Conservation (phyloP, 257 asterid species). For the Paulownia fortunei region DNA sequence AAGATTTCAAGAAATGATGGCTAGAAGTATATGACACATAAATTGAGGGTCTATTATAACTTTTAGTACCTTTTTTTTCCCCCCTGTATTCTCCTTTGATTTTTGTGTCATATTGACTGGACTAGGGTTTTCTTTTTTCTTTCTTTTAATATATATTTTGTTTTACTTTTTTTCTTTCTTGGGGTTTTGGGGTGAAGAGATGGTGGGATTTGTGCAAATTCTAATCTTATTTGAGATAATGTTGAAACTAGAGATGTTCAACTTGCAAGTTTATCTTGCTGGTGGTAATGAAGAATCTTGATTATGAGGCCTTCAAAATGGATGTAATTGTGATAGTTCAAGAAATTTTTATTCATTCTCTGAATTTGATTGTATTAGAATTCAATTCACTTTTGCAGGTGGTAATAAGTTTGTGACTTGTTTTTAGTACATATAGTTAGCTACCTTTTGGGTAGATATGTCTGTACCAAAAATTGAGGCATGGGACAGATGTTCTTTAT, state of each 20-base stretch:
- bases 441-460: neutral
- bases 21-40: conserved; percentile 65
- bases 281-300: conserved; percentile 21
- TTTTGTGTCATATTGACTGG: conserved; percentile 19
- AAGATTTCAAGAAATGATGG: conserved; percentile 89
- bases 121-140: neutral
- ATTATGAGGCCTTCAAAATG: conserved; percentile 26
- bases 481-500: conserved; percentile 39
- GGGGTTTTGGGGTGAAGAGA: conserved; percentile 26
- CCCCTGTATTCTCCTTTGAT: neutral
- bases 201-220: conserved; percentile 52
- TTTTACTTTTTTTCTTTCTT: neutral
- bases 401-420: neutral
- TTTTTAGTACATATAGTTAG: neutral
- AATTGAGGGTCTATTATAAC: neutral
- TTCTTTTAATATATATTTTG: neutral
- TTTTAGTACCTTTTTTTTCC: neutral
- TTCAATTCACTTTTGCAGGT: no score
- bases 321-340: conserved; percentile 16
- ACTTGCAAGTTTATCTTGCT: conserved; percentile 12
- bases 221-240: conserved; percentile 34
- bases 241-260: conserved; percentile 23
- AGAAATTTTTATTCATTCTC: no score
- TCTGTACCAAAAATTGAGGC: conserved; percentile 37
- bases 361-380: no score